These are phyloP conservation scores for Chrysochromulina parva DNA, from an alignment of 78 protist genomes.

Conservation along the genomic window DNA sequence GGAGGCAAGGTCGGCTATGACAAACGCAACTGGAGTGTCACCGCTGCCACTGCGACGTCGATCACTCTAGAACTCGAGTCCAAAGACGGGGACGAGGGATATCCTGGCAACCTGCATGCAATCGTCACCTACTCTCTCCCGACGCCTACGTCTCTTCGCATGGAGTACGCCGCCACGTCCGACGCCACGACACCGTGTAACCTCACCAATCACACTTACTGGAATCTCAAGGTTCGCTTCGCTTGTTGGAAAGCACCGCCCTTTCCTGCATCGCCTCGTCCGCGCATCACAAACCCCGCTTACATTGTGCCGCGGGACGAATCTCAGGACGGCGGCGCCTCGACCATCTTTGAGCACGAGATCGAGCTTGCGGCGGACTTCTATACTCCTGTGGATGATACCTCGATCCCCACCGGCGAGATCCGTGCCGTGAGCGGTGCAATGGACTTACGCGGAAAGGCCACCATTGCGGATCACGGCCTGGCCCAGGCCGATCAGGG, in stretches of 20 bases:
- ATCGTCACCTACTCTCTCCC: neutral
- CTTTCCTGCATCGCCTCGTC: too few relatives aligned
- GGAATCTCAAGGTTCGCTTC: neutral
- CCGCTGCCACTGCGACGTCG: neutral
- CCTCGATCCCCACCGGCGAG: constrained; percentile 34
- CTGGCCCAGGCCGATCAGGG: neutral
- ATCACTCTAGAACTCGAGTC: neutral
- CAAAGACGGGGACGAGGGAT: constrained; percentile 1
- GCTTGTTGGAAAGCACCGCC: too few relatives aligned
- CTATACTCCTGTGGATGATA: constrained; percentile 20
- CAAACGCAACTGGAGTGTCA: neutral
- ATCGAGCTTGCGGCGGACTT: neutral
- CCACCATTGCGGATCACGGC: neutral
- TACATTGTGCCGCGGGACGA: too few relatives aligned
- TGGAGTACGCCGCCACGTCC: neutral
- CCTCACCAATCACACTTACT: constrained; percentile 36
- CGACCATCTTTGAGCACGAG: neutral
- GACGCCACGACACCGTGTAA: constrained; percentile 6
- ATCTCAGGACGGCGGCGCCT: too few relatives aligned
- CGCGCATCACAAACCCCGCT: too few relatives aligned
- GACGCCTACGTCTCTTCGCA: neutral
- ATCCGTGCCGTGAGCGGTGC: neutral
- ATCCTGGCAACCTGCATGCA: neutral
- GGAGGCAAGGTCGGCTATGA: neutral
- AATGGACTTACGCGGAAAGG: neutral